Conservation (phyloP, 768 basidiomycete species). For the Cystoderma amianthinum region DNA sequence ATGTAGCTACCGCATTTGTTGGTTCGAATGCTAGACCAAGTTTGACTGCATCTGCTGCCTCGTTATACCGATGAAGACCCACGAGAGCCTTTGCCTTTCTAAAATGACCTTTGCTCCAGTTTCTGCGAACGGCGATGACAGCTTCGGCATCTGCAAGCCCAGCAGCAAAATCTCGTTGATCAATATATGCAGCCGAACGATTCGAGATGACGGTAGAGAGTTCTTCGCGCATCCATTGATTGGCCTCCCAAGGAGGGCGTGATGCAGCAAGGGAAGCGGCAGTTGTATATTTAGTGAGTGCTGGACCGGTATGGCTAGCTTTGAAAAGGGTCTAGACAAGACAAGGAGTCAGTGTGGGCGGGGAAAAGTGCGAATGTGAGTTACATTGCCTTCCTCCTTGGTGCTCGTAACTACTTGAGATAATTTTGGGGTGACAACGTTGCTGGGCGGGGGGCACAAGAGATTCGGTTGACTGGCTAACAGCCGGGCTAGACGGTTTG, state of each 20-base stretch:
- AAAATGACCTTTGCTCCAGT: constrained; percentile 96
- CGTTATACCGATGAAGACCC: constrained; percentile 58
- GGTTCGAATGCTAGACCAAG: constrained; percentile 84
- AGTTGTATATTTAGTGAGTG: constrained; percentile 73
- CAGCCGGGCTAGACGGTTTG: constrained; percentile 73
- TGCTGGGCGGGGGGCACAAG: constrained; percentile 76
- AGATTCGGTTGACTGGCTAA: constrained; percentile 64
- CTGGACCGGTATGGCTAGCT: constrained; percentile 54
- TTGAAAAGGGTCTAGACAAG: constrained; percentile 68
- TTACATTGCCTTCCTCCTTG: constrained; percentile 94
- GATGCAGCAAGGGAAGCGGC: constrained; percentile 73
- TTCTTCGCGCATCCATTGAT: constrained; percentile 80
- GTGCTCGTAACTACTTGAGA: constrained; percentile 66
- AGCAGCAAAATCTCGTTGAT: constrained; percentile 65
- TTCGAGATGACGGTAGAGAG: constrained; percentile 87
- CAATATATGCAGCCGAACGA: constrained; percentile 81
- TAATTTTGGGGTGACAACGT: constrained; percentile 68
- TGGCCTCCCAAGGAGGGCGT: constrained; percentile 87
- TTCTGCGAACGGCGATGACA: constrained; percentile 75
- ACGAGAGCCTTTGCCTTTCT: constrained; percentile 86
- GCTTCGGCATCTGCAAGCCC: constrained; percentile 88
- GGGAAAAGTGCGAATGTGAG: constrained; percentile 26
- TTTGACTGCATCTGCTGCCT: constrained; percentile 76
- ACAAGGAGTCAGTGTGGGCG: constrained; percentile 11
- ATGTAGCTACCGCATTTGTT: constrained; percentile 29